phyloP scores from a whole-genome alignment of 768 basidiomycete species.

The Mycena belliarum region DNA sequence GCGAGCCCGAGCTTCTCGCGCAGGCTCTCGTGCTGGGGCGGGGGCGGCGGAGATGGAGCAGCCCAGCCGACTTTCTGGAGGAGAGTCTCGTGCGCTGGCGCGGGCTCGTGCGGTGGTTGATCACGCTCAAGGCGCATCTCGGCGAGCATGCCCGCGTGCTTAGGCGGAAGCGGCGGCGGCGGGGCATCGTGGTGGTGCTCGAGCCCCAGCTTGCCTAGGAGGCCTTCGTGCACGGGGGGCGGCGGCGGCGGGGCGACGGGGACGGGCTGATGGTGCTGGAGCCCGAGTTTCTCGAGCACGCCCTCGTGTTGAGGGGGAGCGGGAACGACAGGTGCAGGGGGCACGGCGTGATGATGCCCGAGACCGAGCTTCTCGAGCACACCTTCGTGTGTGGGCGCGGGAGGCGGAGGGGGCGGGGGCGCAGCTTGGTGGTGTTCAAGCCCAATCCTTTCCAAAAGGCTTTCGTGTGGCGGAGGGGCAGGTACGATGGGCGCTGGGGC shows the following conservation, averaged over 20 bases:
- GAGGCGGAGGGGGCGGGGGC: not conserved
- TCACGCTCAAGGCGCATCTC: slow-evolving; percentile 10
- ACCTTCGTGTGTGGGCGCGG: not conserved
- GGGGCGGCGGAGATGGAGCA: too few relatives aligned
- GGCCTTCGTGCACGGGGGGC: not conserved
- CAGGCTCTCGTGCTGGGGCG: slow-evolving; percentile 1
- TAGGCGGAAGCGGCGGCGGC: slow-evolving; percentile 6
- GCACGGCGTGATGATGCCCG: not conserved
- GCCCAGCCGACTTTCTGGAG: too few relatives aligned
- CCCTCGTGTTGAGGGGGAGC: not conserved
- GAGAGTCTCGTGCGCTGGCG: slow-evolving; percentile 3
- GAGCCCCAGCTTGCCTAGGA: slow-evolving; percentile 13
- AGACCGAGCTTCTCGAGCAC: not conserved
- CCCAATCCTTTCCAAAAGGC: not conserved
- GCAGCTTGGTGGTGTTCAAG: too few relatives aligned
- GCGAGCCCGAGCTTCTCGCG: slow-evolving; percentile 4
- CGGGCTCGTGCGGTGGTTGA: not conserved
- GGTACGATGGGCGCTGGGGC: not conserved
- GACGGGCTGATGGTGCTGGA: not conserved
- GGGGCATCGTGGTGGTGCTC: not conserved
- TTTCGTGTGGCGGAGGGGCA: slow-evolving; percentile 1
- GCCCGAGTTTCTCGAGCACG: not conserved
- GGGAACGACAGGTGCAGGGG: not conserved
- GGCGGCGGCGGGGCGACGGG: not conserved
- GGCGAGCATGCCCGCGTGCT: slow-evolving; percentile 15